Percentiles rank a stretch among this genome's conserved stretches.
Conservation (phyloP, 352 stramenopile genomes). For the Globisporangium perplexum region DNA sequence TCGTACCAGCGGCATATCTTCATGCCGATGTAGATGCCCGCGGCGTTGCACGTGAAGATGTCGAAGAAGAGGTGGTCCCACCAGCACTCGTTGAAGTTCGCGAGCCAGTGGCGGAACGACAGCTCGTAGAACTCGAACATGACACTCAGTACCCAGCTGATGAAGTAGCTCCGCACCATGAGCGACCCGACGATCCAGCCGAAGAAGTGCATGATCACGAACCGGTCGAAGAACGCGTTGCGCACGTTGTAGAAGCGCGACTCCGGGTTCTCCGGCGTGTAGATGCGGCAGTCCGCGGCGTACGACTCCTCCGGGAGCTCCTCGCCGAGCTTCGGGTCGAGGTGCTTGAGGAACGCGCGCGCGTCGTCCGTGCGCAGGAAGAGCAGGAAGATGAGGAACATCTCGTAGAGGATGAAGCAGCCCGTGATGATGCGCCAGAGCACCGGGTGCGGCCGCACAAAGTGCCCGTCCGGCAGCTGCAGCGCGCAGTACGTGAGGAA, state of each 20-base stretch:
- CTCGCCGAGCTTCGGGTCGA: constrained; percentile 71
- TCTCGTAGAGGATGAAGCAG: constrained; percentile 91
- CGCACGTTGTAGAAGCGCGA: constrained; percentile 74
- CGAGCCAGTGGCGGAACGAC: constrained; percentile 88
- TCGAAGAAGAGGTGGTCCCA: constrained; percentile 94
- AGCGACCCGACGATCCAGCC: constrained; percentile 85
- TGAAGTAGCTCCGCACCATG: constrained; percentile 82
- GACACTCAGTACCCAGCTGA: constrained; percentile 78
- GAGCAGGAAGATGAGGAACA: constrained; percentile 84
- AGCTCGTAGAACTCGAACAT: constrained; percentile 87
- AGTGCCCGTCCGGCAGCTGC: constrained; percentile 83
- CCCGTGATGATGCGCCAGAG: constrained; percentile 89
- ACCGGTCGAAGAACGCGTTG: constrained; percentile 81
- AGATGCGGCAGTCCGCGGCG: constrained; percentile 78
- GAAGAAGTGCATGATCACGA: constrained; percentile 90
- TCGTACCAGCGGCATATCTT: constrained; percentile 84
- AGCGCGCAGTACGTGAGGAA: constrained; percentile 87
- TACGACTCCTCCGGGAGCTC: constrained; percentile 80
- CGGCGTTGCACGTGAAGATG: constrained; percentile 91
- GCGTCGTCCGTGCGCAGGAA: constrained; percentile 80
- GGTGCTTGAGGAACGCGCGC: constrained; percentile 78
- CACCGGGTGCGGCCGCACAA: constrained; percentile 85
- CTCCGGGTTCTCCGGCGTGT: constrained; percentile 80
- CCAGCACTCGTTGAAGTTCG: constrained; percentile 96
- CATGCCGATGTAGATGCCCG: constrained; percentile 89